Base-by-base conservation (phyloP, 768 basidiomycete species). In the Pleurotus salmoneostramineus region DNA sequence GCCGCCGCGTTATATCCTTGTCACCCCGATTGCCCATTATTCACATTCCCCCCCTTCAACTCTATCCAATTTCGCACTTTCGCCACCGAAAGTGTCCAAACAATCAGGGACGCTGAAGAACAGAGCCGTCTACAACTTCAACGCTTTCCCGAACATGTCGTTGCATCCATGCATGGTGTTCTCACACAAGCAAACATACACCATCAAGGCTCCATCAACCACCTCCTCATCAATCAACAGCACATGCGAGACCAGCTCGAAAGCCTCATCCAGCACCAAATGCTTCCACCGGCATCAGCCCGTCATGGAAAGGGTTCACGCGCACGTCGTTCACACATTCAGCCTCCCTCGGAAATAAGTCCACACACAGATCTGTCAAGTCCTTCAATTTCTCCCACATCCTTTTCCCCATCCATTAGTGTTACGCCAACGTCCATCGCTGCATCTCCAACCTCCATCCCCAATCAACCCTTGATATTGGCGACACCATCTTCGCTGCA, bases 41-140 rank as follows among this genome's bases (percentile, higher is more conserved):
- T 69, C 51, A 50, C 62, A 1, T 69, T 52, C 36, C 17, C 62
- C 0, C 71, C 68, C 0, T 72, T 74, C 58, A 64, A 68, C 55
- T 65, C 66, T 0, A 36, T 27, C 0, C 4, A 21, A 1, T 73
- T 73, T 46, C 60, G 54, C 8, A 27, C n/a, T 0, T 73, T 67
- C 51, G 65, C 70, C 0, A 15, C 44, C 0, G 33, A 17, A 3
- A 57, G 64, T 7, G 50, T 45, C 0, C 15, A 8, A 1, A 57
- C 58, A 11, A 56, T 74, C 34, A 43, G 11, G 1, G 56, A 56
- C n/a, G 64, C 63, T 3, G 60, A 69, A 46, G 36, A 55, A 5
- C 57, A 60, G 4, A 58, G 59, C 7, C 44, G 35, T 0, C 47
- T 66, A 7, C 56, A 61, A 14, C 61, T 71, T 11, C 14, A 70